Evolutionary conservation across 1,284 basidiomycete species (phyloP).

Genomic region (Irpex sp.): DNA sequence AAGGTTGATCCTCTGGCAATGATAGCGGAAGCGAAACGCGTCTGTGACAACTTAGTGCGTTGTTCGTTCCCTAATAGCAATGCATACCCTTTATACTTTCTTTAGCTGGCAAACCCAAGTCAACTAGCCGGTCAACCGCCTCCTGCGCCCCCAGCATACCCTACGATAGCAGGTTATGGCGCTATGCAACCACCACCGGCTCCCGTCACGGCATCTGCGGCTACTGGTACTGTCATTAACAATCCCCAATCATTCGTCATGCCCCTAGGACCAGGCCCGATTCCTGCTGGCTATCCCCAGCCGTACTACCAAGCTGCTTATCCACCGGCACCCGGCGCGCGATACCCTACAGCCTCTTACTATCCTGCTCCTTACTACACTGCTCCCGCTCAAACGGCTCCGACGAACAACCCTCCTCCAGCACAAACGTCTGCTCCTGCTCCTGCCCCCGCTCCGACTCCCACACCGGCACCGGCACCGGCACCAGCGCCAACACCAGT

Average conservation of each 20-base stretch:
- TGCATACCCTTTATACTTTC: conserved; percentile 7
- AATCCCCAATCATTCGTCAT: conserved; percentile 71
- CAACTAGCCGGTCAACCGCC: conserved; percentile 44
- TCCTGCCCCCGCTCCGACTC: neutral
- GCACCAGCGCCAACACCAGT: conserved; percentile 13
- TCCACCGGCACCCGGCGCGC: conserved; percentile 27
- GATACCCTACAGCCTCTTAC: conserved; percentile 60
- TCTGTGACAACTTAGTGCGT: conserved; percentile 68
- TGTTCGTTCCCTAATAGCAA: conserved; percentile 20
- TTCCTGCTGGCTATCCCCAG: conserved; percentile 27
- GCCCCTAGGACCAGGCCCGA: conserved; percentile 42
- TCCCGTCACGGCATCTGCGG: conserved; percentile 16
- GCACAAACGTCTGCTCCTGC: neutral
- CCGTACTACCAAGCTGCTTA: conserved; percentile 45
- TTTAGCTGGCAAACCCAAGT: conserved; percentile 65
- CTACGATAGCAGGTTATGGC: conserved; percentile 25
- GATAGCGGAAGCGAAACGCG: conserved; percentile 70
- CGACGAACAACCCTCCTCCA: neutral
- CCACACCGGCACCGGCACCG: conserved; percentile 21
- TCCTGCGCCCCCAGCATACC: conserved; percentile 55
- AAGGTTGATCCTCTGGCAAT: conserved; percentile 71
- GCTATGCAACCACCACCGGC: conserved; percentile 25
- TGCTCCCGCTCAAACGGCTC: conserved; percentile 9
- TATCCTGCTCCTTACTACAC: conserved; percentile 43
- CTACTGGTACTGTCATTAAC: conserved; percentile 46